Evolutionary conservation across 306 rosid genomes (phyloP).

Genomic region (Glycyrrhiza uralensis): DNA sequence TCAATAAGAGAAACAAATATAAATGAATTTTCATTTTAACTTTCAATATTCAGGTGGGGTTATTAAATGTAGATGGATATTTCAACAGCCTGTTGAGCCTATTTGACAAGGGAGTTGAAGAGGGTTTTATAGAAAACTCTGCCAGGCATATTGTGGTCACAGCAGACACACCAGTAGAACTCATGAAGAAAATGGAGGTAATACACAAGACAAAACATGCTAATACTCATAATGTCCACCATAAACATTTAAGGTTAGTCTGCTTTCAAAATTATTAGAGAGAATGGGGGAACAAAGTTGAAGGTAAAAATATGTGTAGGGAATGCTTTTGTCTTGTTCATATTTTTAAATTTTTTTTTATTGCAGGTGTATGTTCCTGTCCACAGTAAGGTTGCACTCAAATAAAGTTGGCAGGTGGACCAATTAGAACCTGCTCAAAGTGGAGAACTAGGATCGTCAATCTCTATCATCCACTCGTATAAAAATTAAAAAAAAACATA

Average conservation of each 20-base stretch:
- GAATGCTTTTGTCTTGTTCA: slow-evolving; percentile 13
- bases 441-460: slow-evolving; percentile 39
- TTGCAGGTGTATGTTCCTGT: slow-evolving; percentile 51
- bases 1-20: background rate
- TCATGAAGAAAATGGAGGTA: slow-evolving; percentile 68
- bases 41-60: slow-evolving; percentile 52
- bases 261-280: slow-evolving; percentile 31
- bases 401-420: slow-evolving; percentile 55
- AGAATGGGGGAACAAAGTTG: slow-evolving; percentile 13
- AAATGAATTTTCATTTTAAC: background rate
- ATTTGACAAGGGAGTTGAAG: slow-evolving; percentile 71
- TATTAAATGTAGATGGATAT: slow-evolving; percentile 68
- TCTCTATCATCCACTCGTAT: slow-evolving; percentile 30
- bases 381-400: slow-evolving; percentile 55
- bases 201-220: slow-evolving; percentile 10
- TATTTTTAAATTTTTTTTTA: too few relatives aligned
- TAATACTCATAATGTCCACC: background rate
- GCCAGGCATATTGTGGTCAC: slow-evolving; percentile 60
- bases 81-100: slow-evolving; percentile 55
- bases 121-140: slow-evolving; percentile 58
- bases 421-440: slow-evolving; percentile 38
- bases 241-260: background rate
- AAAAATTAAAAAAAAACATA: background rate
- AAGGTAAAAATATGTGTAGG: background rate
- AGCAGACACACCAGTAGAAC: slow-evolving; percentile 53